Evolutionary conservation across 2,329 filamentous ascomycete species (phyloP), one percentile per base, ranked within the genome.

Genomic region (Didymella glomerata): DNA sequence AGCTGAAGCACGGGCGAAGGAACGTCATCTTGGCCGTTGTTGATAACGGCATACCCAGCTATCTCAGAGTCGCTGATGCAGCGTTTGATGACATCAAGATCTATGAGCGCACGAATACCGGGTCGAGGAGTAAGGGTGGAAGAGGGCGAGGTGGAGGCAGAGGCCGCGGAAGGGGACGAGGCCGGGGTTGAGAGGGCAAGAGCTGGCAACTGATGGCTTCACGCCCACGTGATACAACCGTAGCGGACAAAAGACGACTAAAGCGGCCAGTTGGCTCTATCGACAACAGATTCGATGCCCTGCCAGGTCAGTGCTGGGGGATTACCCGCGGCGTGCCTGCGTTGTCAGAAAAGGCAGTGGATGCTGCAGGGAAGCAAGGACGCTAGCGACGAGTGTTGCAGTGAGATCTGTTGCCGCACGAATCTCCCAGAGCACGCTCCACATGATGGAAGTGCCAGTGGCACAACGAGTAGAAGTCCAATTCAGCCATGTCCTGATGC

Each of bases 31-130:
- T 99, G 24, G 95, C 93, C 0, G 86, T 98, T 2, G 93, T 97
- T 32, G 95, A 98, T 74, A 86, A 92, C 63, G 95, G 95, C 0
- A 84, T 98, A 22, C 90, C 93, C 45, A 98, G 94, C 75, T 98
- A 94, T 74, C 82, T 97, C 70, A 83, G 91, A 24, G 84, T 97
- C 58, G 87, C 86, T 1, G 93, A 98, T 80, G 88, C 88, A 11
- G 89, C 88, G 0, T 97, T 97, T 77, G 89, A 75, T 1, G 68
- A 72, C 62, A 92, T 96, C 76, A 86, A 80, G 75, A 71, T 97
- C 36, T 92, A 87, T 69, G 86, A 88, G 70, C 79, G 86, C 50
- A 55, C 83, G 84, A 65, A 80, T 82, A 73, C 70, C 3, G 61
- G 65, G 70, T 64, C 65, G 61, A 44, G 75, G 54, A 69, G 77